Evolutionary conservation across 495 filamentous ascomycete species (phyloP), one percentile per base, ranked within the genome.

Genomic region (Pseudevernia furfuracea): DNA sequence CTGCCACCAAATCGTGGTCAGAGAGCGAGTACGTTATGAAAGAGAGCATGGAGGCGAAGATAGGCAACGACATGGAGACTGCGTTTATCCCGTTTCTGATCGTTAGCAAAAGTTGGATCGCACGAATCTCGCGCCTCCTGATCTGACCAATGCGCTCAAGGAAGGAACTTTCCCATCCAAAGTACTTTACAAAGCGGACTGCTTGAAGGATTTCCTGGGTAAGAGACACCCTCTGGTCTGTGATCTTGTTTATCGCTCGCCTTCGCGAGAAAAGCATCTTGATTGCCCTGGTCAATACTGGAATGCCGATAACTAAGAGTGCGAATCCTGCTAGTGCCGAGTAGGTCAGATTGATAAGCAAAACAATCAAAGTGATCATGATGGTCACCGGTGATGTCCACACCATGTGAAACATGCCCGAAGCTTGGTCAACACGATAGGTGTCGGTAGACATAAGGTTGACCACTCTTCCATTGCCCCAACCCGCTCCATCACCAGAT

Each of bases 391-490:
- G 92, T 1, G 89, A 83, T 7, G 89, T 90, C 92, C 93, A 96
- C 10, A 89, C 77, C 72, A 97, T 82, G 69, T 97, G 93, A 75
- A 96, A 92, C 77, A 96, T 83, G 59, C 89, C 89, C 19, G 79
- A 88, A 5, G 91, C 90, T 70, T 89, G 84, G 70, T 96, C 91
- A 65, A 97, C 80, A 59, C 92, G 89, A 74, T 92, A 92, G 21
- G 92, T 91, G 69, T 97, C 93, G 46, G 91, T 90, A 62, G 88
- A 89, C 93, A 97, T 97, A 69, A 97, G 71, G 61, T 92, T 95
- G 66, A 92, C 83, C 37, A 97, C 88, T 62, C 89, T 83, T 25
- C 93, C 93, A 70, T 97, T 97, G 53, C 85, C 84, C 93, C 93
- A 97, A 25, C 91, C 92, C 9, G 81, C 80, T 32, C 88, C 88